These are phyloP conservation scores for Luzula sylvatica DNA, from an alignment of 176 grass and related monocot species.

Conservation along the genomic window DNA sequence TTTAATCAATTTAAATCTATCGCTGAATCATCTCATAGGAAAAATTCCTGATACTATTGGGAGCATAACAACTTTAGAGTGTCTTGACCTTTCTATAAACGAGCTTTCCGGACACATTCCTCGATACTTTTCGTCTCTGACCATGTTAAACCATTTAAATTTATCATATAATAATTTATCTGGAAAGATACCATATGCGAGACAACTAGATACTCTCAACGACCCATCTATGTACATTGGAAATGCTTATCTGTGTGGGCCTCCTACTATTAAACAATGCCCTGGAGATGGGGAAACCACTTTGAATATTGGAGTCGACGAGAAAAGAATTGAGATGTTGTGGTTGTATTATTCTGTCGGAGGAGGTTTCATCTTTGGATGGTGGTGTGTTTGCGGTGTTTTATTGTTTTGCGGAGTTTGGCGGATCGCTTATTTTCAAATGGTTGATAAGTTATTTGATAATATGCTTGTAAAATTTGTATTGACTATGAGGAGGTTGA, in stretches of 20 bases:
- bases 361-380: no score
- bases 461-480: not conserved
- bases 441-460: slow-evolving; percentile 2
- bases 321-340: not conserved
- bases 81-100: slow-evolving; percentile 7
- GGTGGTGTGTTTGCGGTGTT: no score
- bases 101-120: not conserved
- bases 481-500: not conserved
- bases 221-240: slow-evolving; percentile 9
- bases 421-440: not conserved
- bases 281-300: not conserved
- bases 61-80: slow-evolving; percentile 8
- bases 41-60: slow-evolving; percentile 1
- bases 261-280: not conserved
- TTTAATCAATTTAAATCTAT: not conserved
- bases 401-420: not conserved
- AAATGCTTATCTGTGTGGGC: slow-evolving; percentile 14
- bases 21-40: not conserved
- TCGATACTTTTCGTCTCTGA: not conserved
- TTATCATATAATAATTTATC: no score
- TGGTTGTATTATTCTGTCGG: no score
- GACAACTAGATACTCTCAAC: slow-evolving; percentile 29
- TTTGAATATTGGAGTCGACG: not conserved
- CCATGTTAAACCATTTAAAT: slow-evolving; percentile 5
- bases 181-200: no score